Evolutionary conservation across 148 eudicot species (phyloP).

Genomic region (Vaccinium darrowii): DNA sequence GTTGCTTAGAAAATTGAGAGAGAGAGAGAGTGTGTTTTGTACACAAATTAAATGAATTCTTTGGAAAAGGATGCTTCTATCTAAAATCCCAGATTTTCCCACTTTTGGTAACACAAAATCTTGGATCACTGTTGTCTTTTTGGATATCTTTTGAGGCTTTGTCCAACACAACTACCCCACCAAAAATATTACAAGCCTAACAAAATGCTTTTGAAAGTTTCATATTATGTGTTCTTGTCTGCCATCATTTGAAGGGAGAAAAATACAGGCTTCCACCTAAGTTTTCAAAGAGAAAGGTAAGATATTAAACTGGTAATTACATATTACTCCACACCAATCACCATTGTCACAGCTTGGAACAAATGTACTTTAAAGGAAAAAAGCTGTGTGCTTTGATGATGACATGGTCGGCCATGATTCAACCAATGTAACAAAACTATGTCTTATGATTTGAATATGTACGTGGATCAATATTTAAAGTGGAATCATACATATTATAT

Average conservation of each 20-base stretch:
- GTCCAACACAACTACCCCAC: conserved; percentile 45
- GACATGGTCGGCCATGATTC: conserved; percentile 59
- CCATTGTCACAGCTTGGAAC: conserved; percentile 27
- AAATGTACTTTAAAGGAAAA: conserved; percentile 25
- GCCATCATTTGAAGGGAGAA: conserved; percentile 52
- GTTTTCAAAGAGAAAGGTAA: conserved; percentile 17
- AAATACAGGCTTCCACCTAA: conserved; percentile 34
- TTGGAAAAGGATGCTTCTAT: conserved; percentile 22
- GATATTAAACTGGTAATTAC: background rate
- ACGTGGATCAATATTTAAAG: background rate
- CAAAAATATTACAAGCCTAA: conserved; percentile 19
- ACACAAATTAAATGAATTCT: background rate
- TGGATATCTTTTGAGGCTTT: conserved; percentile 18
- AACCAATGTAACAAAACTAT: conserved; percentile 14
- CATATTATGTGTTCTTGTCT: conserved; percentile 50
- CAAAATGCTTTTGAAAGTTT: conserved; percentile 24
- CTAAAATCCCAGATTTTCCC: conserved; percentile 28
- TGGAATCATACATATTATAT: background rate
- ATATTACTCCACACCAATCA: conserved; percentile 16
- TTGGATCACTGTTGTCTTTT: conserved; percentile 20
- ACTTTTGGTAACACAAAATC: conserved; percentile 39
- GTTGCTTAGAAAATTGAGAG: background rate
- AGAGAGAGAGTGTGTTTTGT: background rate
- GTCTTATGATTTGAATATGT: background rate
- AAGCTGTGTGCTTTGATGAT: conserved; percentile 42